Base-by-base conservation (phyloP, 441 rosid species). In the Populus trichocarpa region DNA sequence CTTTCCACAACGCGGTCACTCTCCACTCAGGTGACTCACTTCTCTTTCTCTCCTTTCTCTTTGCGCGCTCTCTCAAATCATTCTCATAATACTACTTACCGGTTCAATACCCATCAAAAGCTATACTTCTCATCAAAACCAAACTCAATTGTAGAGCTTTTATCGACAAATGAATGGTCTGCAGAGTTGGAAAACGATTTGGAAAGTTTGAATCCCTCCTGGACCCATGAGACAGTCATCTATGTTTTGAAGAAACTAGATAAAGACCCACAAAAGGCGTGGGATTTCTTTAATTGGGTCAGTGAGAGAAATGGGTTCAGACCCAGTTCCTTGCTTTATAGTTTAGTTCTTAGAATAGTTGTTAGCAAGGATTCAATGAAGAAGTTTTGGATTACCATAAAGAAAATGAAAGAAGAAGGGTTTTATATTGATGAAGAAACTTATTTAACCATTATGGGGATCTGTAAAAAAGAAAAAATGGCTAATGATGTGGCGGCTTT, bases 341-440 rank as follows among this genome's bases (percentile, higher is more conserved):
- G 95, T 82, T 59, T 88, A 74, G 73, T 95, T 89, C 87, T 93
- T 69, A 93, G 94, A 85, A 77, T 92, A 59, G 75, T 91, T 71
- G 90, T 74, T 10, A 84, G 78, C 28, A 86, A 82, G 73, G 88
- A 79, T 23, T 82, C 89, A 1, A 84, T 91, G 94, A 87, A 89
- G 79, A 85, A 83, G 70, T 92, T 95, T 78, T 93, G 98, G 98
- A 82, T 75, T 72, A 70, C 79, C 50, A 72, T 95, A 30, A 82
- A 74, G 74, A 89, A 87, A 81, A 93, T 92, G 98, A 95, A 90
- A 82, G 91, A 87, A 71, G 76, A 87, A 73, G 94, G 91, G 73
- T 88, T 87, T 88, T 92, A 79, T 74, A 79, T 93, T 65, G 98
- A 90, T 22, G 93, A 90, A 74, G 96, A 92, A 26, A 90, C 98